phyloP scores from a whole-genome alignment of 371 early-diverging fungal species.

The Rhizopus delemar region DNA sequence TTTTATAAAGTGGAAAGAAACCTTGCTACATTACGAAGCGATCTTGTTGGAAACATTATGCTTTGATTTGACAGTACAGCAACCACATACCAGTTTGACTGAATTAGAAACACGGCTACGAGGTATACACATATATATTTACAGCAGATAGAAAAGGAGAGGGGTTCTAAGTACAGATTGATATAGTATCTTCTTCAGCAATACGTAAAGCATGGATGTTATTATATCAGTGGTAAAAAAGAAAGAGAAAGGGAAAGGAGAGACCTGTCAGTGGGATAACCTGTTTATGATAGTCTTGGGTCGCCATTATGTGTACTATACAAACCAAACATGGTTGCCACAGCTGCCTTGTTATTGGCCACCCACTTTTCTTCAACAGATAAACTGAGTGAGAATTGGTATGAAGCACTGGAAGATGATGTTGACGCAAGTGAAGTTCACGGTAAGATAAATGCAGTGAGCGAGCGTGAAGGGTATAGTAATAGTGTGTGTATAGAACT shows the following conservation, averaged over 20 bases:
- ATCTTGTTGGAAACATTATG: conserved; percentile 71
- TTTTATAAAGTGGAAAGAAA: conserved; percentile 71
- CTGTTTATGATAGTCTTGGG: conserved; percentile 26
- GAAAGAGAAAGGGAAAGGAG: too few relatives aligned
- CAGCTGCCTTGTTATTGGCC: conserved; percentile 40
- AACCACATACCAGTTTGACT: conserved; percentile 66
- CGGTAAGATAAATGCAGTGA: conserved; percentile 16
- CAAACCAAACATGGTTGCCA: conserved; percentile 35
- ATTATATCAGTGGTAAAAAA: conserved; percentile 56
- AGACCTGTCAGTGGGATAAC: neutral
- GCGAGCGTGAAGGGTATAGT: neutral
- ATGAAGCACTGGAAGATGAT: conserved; percentile 20
- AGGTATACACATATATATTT: conserved; percentile 22
- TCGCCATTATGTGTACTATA: conserved; percentile 39
- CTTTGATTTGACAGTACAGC: conserved; percentile 76
- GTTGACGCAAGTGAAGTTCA: conserved; percentile 32
- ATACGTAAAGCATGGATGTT: conserved; percentile 68
- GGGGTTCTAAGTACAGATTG: neutral
- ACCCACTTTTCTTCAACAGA: conserved; percentile 23
- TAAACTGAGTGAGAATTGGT: conserved; percentile 28
- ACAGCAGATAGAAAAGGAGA: neutral
- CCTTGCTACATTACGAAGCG: conserved; percentile 67
- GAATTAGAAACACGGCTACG: conserved; percentile 36
- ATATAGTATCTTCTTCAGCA: conserved; percentile 48
- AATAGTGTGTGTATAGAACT: conserved; percentile 22